Percentiles rank a stretch among this genome's conserved stretches.
These are phyloP conservation scores for Panellus pusillus DNA, from an alignment of 768 basidiomycete genomes.

Conservation along the genomic window DNA sequence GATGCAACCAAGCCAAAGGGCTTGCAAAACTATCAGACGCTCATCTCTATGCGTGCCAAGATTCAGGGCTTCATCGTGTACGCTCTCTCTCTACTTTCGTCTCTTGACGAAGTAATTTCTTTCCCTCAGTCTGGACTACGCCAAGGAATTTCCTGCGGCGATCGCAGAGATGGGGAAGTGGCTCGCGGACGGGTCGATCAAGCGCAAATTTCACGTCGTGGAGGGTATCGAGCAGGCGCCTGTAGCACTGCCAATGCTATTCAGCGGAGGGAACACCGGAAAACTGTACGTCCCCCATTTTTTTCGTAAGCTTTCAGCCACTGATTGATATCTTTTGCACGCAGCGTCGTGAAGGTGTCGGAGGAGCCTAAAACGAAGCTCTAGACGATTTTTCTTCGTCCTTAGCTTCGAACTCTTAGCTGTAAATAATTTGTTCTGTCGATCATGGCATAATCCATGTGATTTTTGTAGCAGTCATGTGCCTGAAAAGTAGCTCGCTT, in stretches of 20 bases:
- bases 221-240: slow-evolving; percentile 76
- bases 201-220: slow-evolving; percentile 78
- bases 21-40: slow-evolving; percentile 60
- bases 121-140: slow-evolving; percentile 71
- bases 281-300: slow-evolving; percentile 52
- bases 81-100: slow-evolving; percentile 22
- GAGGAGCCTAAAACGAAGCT: slow-evolving; percentile 41
- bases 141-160: slow-evolving; percentile 55
- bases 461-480: background rate
- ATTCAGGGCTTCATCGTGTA: slow-evolving; percentile 86
- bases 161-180: slow-evolving; percentile 55
- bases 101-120: background rate
- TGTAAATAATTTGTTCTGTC: background rate
- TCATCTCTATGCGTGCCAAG: slow-evolving; percentile 77
- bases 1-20: slow-evolving; percentile 63
- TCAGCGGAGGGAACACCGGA: slow-evolving; percentile 74
- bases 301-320: slow-evolving; percentile 6
- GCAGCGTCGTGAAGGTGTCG: slow-evolving; percentile 59
- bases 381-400: slow-evolving; percentile 20
- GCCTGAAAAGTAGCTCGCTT: background rate
- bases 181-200: slow-evolving; percentile 67
- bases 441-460: background rate
- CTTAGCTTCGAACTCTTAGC: too few species aligned
- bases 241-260: slow-evolving; percentile 66
- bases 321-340: background rate